phyloP scores from a whole-genome alignment of 2,329 filamentous ascomycete genomes.

The Fusarium duplospermum region DNA sequence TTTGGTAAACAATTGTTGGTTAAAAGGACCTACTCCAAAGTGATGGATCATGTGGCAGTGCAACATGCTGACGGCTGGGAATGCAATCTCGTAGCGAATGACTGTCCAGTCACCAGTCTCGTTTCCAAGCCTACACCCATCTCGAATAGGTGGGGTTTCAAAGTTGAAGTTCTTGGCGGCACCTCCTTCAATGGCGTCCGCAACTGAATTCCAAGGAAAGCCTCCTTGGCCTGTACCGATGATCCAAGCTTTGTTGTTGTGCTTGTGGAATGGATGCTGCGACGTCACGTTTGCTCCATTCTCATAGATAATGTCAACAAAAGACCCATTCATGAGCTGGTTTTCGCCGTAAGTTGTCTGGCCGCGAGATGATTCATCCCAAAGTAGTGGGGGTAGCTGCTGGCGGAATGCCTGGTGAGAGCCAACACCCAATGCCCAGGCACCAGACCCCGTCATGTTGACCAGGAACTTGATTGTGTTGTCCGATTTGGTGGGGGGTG shows the following conservation, averaged over 20 bases:
- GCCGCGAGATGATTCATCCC: background rate
- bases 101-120: background rate
- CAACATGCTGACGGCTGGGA: background rate
- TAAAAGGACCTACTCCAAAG: background rate
- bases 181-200: background rate
- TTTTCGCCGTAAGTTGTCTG: background rate
- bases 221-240: background rate
- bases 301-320: background rate
- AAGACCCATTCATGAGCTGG: background rate
- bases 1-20: too few species aligned
- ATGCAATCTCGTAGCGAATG: background rate
- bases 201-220: background rate
- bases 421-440: background rate
- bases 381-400: background rate
- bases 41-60: conserved; percentile 2
- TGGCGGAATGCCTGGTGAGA: background rate
- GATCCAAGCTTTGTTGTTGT: background rate
- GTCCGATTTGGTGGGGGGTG: background rate
- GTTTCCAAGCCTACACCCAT: background rate
- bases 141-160: background rate
- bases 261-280: background rate
- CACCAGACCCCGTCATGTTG: background rate
- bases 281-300: background rate
- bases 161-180: background rate
- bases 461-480: background rate